Base-by-base conservation (phyloP, 2,329 filamentous ascomycete species). In the Chalaropsis ovoidea region DNA sequence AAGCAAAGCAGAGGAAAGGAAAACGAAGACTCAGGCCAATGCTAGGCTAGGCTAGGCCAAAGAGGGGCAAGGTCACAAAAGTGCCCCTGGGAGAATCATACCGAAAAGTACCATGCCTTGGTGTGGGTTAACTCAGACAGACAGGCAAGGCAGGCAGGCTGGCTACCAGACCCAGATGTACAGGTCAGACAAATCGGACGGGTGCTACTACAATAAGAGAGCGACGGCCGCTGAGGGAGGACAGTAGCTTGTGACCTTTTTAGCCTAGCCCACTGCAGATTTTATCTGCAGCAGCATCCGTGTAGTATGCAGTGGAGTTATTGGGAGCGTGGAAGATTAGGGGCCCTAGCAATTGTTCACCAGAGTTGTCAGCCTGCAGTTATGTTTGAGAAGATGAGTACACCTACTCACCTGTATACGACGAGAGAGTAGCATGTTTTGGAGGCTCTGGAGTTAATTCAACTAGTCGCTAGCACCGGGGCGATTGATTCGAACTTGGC, bases 31-130 rank as follows among this genome's bases (percentile, higher is more conserved):
- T 17, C 19, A 41, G 24, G 17, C 43, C 49, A 61, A 13, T 31
- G 31, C 13, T 35, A 11, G 49, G 27, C 13, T 19, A 17, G 35
- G 15, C 35, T n/a, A 24, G 31, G 47, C 22, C 22, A 63, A 47
- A 39, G 63, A 22, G 42, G 45, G 47, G 24, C 27, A 65, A 11
- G 54, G 54, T 58, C 54, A 58, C 54, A 58, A 58, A 58, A 58
- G 54, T 58, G 62, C 45, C 62, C 45, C 35, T 63, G 58, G 58
- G 22, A 42, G 22, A 61, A 61, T 61, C 35, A 43, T 58, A 58
- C 27, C 24, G 24, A 58, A 58, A 39, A 58, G 54, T 35, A n/a
- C 54, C 27, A 58, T 58, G 24, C n/a, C 24, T 58, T 52, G 11
- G 22, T 15, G 47, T 52, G 22, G 22, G 24, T 15, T 19, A 15